Evolutionary conservation across 805 yeast genomes (phyloP).

Genomic region (Wickerhamiella slavikovae): DNA sequence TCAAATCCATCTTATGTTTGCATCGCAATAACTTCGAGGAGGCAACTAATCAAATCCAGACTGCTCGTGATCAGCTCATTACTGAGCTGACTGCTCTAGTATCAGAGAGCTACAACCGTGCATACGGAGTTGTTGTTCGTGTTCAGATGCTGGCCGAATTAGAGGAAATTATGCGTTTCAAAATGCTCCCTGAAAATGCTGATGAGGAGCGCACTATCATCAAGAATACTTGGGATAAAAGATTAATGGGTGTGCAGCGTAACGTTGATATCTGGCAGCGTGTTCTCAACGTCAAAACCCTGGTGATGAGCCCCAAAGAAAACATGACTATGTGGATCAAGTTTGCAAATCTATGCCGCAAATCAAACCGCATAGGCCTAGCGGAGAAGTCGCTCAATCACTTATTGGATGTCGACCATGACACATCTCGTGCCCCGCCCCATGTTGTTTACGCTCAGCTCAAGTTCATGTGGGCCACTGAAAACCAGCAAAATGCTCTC

Average conservation of each 20-base stretch:
- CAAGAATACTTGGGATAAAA: slow-evolving; percentile 83
- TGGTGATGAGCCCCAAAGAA: slow-evolving; percentile 85
- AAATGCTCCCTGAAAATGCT: slow-evolving; percentile 63
- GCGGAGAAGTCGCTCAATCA: slow-evolving; percentile 82
- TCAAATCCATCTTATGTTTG: slow-evolving; percentile 69
- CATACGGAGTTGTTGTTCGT: slow-evolving; percentile 88
- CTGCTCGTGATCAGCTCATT: slow-evolving; percentile 74
- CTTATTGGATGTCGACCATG: slow-evolving; percentile 20
- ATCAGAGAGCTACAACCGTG: slow-evolving; percentile 89
- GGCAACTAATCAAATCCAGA: slow-evolving; percentile 56
- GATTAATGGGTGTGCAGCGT: slow-evolving; percentile 82
- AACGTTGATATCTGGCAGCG: slow-evolving; percentile 99
- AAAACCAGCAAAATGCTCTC: slow-evolving; percentile 70
- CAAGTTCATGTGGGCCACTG: slow-evolving; percentile 93
- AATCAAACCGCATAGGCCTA: slow-evolving; percentile 75
- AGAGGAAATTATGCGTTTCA: slow-evolving; percentile 84
- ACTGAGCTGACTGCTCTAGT: slow-evolving; percentile 89
- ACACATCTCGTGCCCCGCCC: slow-evolving; percentile 66
- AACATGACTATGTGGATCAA: slow-evolving; percentile 97
- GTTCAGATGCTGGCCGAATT: slow-evolving; percentile 94
- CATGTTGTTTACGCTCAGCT: slow-evolving; percentile 93
- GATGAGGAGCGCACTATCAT: slow-evolving; percentile 50
- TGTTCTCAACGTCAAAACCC: slow-evolving; percentile 76
- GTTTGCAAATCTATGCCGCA: slow-evolving; percentile 88
- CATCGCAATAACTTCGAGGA: slow-evolving; percentile 73